phyloP scores from a whole-genome alignment of 2,329 filamentous ascomycete species.

The Tolypocladium guangdongense region DNA sequence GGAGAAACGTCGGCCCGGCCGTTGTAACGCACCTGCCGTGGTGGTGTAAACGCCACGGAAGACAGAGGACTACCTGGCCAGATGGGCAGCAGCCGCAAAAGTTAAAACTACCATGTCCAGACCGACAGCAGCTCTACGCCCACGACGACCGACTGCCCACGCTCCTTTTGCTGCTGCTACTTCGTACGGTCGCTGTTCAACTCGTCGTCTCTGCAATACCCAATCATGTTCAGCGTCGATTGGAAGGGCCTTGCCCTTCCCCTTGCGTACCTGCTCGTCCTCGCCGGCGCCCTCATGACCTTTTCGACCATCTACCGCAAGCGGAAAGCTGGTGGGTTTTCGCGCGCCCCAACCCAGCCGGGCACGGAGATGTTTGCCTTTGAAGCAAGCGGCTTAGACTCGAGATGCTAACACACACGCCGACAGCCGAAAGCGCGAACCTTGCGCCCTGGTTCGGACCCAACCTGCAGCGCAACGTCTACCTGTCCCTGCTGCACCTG shows the following conservation, averaged over 20 bases:
- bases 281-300: conserved; percentile 78
- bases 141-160: neutral
- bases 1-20: conserved; percentile 8
- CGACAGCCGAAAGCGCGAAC: conserved; percentile 62
- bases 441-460: conserved; percentile 90
- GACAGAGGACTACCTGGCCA: conserved; percentile 6
- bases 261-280: conserved; percentile 78
- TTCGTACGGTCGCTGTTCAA: neutral
- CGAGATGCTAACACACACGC: conserved; percentile 1
- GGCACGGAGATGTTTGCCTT: neutral
- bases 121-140: neutral
- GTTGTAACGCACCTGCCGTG: neutral
- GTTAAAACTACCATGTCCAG: conserved; percentile 1
- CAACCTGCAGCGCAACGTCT: conserved; percentile 87
- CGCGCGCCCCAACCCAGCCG: neutral
- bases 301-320: conserved; percentile 92
- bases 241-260: conserved; percentile 82
- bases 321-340: conserved; percentile 63
- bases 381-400: neutral
- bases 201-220: neutral
- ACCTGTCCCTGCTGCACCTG: conserved; percentile 82
- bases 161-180: neutral
- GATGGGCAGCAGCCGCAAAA: neutral
- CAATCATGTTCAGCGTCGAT: conserved; percentile 35
- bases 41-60: neutral